Conservation (phyloP, 1,139 yeast genomes). For the Hansenula sp. region DNA sequence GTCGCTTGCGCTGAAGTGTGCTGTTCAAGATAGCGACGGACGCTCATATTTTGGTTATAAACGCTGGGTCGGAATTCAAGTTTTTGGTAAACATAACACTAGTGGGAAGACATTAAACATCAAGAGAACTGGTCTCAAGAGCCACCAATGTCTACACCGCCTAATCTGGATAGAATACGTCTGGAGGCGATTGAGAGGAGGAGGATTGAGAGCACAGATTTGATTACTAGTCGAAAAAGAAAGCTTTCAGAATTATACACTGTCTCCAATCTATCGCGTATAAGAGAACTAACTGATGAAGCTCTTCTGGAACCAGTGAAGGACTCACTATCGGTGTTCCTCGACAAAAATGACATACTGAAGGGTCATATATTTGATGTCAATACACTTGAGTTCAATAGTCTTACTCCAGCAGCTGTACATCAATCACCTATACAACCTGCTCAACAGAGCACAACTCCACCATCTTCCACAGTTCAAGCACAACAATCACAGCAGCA, state of each 20-base stretch:
- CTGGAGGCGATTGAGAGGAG: constrained; percentile 41
- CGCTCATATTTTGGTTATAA: too few relatives aligned
- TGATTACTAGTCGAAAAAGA: constrained; percentile 42
- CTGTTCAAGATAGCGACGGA: too few relatives aligned
- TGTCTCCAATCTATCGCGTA: constrained; percentile 37
- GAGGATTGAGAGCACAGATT: constrained; percentile 33
- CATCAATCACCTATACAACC: background rate
- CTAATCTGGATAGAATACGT: constrained; percentile 36
- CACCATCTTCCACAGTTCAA: background rate
- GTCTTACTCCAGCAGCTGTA: too few relatives aligned
- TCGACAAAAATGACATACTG: constrained; percentile 41
- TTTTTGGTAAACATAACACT: too few relatives aligned
- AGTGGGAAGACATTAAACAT: too few relatives aligned
- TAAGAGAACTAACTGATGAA: constrained; percentile 14
- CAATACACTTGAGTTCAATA: constrained; percentile 14
- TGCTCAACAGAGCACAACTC: background rate
- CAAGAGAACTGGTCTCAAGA: background rate
- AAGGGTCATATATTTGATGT: constrained; percentile 28
- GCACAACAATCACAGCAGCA: background rate
- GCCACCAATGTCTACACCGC: constrained; percentile 5
- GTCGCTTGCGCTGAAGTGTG: too few relatives aligned
- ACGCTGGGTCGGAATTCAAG: too few relatives aligned
- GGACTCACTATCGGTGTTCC: constrained; percentile 36
- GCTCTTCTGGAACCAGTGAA: constrained; percentile 32
- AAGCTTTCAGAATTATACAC: constrained; percentile 54